Base-by-base conservation (phyloP, 2,329 filamentous ascomycete genomes). In the Cladosporium cucumerinum region DNA sequence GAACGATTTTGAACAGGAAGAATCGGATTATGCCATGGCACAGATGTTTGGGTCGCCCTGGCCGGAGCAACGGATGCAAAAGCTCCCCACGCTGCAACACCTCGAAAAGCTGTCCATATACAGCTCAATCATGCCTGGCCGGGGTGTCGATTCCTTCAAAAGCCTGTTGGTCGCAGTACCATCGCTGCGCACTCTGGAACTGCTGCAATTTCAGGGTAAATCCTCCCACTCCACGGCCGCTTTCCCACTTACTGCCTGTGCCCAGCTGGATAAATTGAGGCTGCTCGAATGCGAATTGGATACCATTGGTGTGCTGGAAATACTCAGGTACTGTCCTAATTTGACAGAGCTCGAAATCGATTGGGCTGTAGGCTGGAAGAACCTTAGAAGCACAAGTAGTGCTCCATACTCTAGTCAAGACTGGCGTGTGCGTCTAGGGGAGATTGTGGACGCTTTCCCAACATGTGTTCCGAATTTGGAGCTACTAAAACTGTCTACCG, bases 41-140 rank as follows among this genome's bases (percentile, higher is more conserved):
- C 46, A 61, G 48, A 61, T 61, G 59, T 54, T 61, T 32, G 59
- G 48, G 7, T 30, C 49, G 5, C 23, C 30, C 5, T 54, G 59
- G 59, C 48, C 32, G 5, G n/a, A 36, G 16, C 59, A 51, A 28
- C 36, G 36, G 12, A 23, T 54, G 21, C 59, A 43, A 30, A 61
- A 61, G 49, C 48, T 49, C n/a, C 26, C 30, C 5, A 32, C 26
- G 3, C 30, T 61, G 8, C 49, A 28, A 7, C 1, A 52, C 5
- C 49, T 52, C 26, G 23, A 52, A 30, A 52, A 52, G 49, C 16
- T 25, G 8, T 18, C 23, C 0, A 11, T 52, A 8, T 10, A 10
- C 26, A 18, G 25, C 5, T 16, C 25, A 52, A 28, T 11, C 49
- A 30, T 52, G 49, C 49, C 49, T 5, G 12, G 39, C 10, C 21